These are phyloP conservation scores for Tylopilus intermedius DNA, from an alignment of 768 basidiomycete species.

Conservation along the genomic window DNA sequence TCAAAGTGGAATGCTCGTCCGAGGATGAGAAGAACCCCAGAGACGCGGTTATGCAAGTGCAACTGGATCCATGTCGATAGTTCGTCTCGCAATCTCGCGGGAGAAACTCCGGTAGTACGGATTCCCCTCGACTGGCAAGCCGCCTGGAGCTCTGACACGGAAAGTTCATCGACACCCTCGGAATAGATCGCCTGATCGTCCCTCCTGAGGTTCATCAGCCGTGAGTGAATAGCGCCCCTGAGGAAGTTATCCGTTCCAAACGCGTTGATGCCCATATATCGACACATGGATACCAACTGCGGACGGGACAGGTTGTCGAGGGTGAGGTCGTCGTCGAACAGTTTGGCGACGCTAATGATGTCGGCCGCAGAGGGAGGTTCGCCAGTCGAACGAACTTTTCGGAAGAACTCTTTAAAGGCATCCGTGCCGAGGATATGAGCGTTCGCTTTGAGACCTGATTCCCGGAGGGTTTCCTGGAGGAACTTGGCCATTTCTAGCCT, in stretches of 20 bases:
- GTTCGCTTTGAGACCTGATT: conserved; percentile 83
- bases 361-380: conserved; percentile 87
- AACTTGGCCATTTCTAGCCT: conserved; percentile 52
- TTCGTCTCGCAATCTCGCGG: conserved; percentile 84
- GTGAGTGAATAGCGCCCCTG: conserved; percentile 81
- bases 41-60: conserved; percentile 86
- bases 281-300: conserved; percentile 95
- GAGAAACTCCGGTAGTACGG: conserved; percentile 80
- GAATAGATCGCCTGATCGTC: conserved; percentile 90
- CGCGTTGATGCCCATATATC: conserved; percentile 97
- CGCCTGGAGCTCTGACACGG: conserved; percentile 85
- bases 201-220: conserved; percentile 75
- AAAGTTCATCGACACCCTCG: conserved; percentile 88
- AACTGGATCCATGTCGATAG: conserved; percentile 88
- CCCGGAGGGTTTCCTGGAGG: conserved; percentile 93
- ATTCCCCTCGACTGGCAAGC: conserved; percentile 95
- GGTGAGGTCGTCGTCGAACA: conserved; percentile 97
- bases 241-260: conserved; percentile 99
- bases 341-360: conserved; percentile 89
- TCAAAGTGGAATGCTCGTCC: conserved; percentile 94
- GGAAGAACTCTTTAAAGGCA: conserved; percentile 99
- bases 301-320: conserved; percentile 97
- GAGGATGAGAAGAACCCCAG: conserved; percentile 90
- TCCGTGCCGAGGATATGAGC: conserved; percentile 91
- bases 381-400: conserved; percentile 94